phyloP scores from a whole-genome alignment of 208 protist species.

The Crithidia brevicula region DNA sequence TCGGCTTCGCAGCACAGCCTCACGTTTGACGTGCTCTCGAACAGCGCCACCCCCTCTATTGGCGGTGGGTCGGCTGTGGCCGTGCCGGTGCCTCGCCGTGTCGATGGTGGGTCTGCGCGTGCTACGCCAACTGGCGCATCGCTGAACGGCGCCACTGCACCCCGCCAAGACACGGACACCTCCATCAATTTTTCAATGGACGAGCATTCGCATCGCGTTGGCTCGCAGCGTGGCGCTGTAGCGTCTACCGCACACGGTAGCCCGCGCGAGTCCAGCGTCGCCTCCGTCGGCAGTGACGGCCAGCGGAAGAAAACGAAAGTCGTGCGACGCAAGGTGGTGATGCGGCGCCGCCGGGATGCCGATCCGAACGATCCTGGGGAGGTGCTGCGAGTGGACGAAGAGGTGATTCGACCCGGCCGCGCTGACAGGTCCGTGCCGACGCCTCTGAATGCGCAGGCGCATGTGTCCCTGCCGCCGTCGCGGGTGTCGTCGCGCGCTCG shows the following conservation, averaged over 20 bases:
- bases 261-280: constrained; percentile 10
- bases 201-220: neutral
- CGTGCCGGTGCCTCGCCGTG: constrained; percentile 5
- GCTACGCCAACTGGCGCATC: neutral
- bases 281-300: constrained; percentile 13
- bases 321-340: constrained; percentile 31
- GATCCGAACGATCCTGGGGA: constrained; percentile 32
- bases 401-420: constrained; percentile 33
- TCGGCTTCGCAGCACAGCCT: constrained; percentile 21
- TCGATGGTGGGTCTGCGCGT: neutral
- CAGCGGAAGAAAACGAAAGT: constrained; percentile 23
- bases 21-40: constrained; percentile 9
- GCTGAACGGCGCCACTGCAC: neutral
- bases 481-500: constrained; percentile 51
- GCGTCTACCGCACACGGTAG: constrained; percentile 8
- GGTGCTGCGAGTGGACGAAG: constrained; percentile 29
- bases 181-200: constrained; percentile 6
- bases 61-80: neutral
- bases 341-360: constrained; percentile 22
- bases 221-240: neutral
- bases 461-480: constrained; percentile 34
- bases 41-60: constrained; percentile 3
- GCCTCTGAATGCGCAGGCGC: neutral
- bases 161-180: constrained; percentile 5
- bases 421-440: neutral